Percentiles rank a stretch among this genome's conserved stretches.
Evolutionary conservation across 2,329 filamentous ascomycete species (phyloP).

Genomic region (Rhytidhysteron rufulum): DNA sequence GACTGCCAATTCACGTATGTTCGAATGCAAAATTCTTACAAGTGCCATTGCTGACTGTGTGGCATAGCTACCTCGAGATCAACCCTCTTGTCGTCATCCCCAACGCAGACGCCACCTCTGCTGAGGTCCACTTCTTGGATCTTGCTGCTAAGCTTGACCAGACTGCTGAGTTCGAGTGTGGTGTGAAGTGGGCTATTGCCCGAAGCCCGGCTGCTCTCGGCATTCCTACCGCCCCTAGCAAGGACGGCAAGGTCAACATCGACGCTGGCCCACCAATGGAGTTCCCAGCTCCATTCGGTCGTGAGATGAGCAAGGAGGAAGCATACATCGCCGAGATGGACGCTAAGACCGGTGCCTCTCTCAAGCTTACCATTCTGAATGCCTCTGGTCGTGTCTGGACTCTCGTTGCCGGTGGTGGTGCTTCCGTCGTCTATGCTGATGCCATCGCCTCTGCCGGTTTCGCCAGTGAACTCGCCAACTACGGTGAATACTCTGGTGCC

Average conservation of each 20-base stretch:
- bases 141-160: conserved; percentile 98
- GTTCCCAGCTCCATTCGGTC: conserved; percentile 97
- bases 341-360: conserved; percentile 97
- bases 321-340: conserved; percentile 98
- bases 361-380: conserved; percentile 97
- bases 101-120: conserved; percentile 86
- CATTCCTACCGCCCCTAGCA: conserved; percentile 60
- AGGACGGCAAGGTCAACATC: conserved; percentile 77
- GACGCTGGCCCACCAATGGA: conserved; percentile 98
- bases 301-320: conserved; percentile 98
- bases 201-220: conserved; percentile 86
- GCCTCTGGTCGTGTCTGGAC: conserved; percentile 92
- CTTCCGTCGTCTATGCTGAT: conserved; percentile 97
- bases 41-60: conserved; percentile 11
- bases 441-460: conserved; percentile 96
- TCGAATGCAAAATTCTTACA: background rate
- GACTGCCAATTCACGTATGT: conserved; percentile 92
- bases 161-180: conserved; percentile 98
- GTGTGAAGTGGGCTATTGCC: conserved; percentile 97
- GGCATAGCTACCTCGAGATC: conserved; percentile 82
- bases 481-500: conserved; percentile 98
- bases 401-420: conserved; percentile 97
- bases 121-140: conserved; percentile 96
- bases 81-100: conserved; percentile 98
- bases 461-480: conserved; percentile 96